phyloP scores from a whole-genome alignment of 2,329 filamentous ascomycete genomes.

The Fusarium floridanum region DNA sequence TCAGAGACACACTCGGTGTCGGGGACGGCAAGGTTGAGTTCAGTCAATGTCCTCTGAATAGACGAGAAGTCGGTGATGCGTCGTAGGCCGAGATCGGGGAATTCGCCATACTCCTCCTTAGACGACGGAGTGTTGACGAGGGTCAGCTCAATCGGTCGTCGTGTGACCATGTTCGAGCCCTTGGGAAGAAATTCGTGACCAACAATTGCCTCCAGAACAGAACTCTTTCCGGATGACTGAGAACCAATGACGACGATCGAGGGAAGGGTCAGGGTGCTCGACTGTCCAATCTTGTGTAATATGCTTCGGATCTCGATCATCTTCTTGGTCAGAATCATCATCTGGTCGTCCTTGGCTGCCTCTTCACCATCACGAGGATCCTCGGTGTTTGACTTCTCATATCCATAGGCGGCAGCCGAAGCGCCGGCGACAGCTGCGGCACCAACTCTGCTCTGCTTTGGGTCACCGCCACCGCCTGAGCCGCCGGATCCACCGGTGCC shows the following conservation, averaged over 20 bases:
- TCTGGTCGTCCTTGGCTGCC: slow-evolving; percentile 90
- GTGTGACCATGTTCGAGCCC: slow-evolving; percentile 98
- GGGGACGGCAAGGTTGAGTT: slow-evolving; percentile 93
- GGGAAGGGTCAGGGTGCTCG: slow-evolving; percentile 86
- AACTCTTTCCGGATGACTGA: slow-evolving; percentile 98
- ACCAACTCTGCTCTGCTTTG: slow-evolving; percentile 71
- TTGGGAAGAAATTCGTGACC: slow-evolving; percentile 98
- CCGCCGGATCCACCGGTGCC: slow-evolving; percentile 65
- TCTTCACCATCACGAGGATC: slow-evolving; percentile 72
- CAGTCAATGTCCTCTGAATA: slow-evolving; percentile 93
- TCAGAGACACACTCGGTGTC: slow-evolving; percentile 93
- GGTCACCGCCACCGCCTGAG: slow-evolving; percentile 61
- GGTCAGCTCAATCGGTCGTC: slow-evolving; percentile 94
- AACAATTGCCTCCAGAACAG: slow-evolving; percentile 95
- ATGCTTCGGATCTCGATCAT: slow-evolving; percentile 99
- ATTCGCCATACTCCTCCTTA: slow-evolving; percentile 92
- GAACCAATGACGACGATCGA: slow-evolving; percentile 99
- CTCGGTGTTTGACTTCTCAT: slow-evolving; percentile 77
- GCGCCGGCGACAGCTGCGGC: slow-evolving; percentile 76
- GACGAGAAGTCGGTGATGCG: slow-evolving; percentile 93
- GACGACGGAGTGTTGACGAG: slow-evolving; percentile 94
- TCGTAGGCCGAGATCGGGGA: slow-evolving; percentile 89
- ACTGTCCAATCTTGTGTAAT: slow-evolving; percentile 91
- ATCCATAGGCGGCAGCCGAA: slow-evolving; percentile 82
- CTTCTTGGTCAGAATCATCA: slow-evolving; percentile 99